Percentiles rank a stretch among this genome's conserved stretches.
phyloP scores from a whole-genome alignment of 1,284 basidiomycete genomes.

The Vanrija humicola region DNA sequence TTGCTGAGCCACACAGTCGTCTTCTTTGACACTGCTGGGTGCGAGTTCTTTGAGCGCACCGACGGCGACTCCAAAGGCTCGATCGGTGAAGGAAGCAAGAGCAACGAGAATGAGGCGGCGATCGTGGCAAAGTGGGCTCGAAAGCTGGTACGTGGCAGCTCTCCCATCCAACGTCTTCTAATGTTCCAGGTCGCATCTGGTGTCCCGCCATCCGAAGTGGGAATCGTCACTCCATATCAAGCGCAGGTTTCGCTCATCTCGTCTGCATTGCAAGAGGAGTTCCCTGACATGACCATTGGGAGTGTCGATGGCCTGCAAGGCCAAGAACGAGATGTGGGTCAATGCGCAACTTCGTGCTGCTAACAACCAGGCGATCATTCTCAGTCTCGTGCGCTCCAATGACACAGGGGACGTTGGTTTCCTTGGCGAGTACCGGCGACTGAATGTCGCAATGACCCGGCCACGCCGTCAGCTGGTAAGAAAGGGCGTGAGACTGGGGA shows the following conservation, averaged over 20 bases:
- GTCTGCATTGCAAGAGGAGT: conserved; percentile 66
- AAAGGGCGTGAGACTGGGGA: conserved; percentile 4
- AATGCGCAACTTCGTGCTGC: background rate
- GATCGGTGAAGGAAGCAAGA: conserved; percentile 73
- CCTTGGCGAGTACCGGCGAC: conserved; percentile 77
- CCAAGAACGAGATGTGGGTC: conserved; percentile 57
- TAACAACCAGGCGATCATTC: conserved; percentile 66
- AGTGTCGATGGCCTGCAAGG: conserved; percentile 93
- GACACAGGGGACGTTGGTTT: conserved; percentile 81
- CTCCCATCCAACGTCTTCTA: background rate
- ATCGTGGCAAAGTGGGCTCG: conserved; percentile 78
- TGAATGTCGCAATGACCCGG: conserved; percentile 95
- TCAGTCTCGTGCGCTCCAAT: conserved; percentile 84
- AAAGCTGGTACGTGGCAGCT: conserved; percentile 59
- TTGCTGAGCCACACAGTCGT: conserved; percentile 71
- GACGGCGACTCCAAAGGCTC: conserved; percentile 31
- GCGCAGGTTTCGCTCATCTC: conserved; percentile 81
- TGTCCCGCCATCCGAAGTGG: conserved; percentile 69
- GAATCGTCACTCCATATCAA: conserved; percentile 92
- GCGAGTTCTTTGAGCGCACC: conserved; percentile 77
- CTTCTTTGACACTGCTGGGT: conserved; percentile 91
- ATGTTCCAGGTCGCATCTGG: conserved; percentile 61
- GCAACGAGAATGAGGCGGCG: conserved; percentile 88
- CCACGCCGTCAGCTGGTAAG: conserved; percentile 80
- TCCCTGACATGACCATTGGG: conserved; percentile 74